A percentile compares a stretch with the other conserved stretches of the same genome.
phyloP scores from a whole-genome alignment of 2,329 filamentous ascomycete genomes.

The Exophiala oligosperma region DNA sequence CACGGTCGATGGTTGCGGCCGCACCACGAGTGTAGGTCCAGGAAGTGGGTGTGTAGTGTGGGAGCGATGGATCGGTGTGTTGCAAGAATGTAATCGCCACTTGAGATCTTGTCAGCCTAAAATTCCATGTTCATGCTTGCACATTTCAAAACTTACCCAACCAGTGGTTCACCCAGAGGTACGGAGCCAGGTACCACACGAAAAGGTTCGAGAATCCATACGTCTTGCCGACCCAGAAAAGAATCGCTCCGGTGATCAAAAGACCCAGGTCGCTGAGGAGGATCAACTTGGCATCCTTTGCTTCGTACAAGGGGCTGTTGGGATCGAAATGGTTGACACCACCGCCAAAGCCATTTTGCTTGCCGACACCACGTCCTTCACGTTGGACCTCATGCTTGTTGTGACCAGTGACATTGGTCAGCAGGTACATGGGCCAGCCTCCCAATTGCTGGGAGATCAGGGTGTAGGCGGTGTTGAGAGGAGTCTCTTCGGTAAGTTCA shows the following conservation, averaged over 20 bases:
- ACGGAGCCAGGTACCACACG: constrained; percentile 94
- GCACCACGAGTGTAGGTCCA: constrained; percentile 96
- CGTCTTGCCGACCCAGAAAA: constrained; percentile 69
- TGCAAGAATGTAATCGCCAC: constrained; percentile 97
- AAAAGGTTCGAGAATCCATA: constrained; percentile 85
- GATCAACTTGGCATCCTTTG: constrained; percentile 85
- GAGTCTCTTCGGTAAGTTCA: constrained; percentile 93
- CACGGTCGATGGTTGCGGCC: constrained; percentile 92
- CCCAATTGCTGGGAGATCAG: constrained; percentile 82
- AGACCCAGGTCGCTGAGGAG: constrained; percentile 83
- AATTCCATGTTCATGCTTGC: not conserved
- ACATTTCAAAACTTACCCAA: constrained; percentile 67
- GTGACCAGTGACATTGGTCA: constrained; percentile 93
- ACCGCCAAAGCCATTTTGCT: constrained; percentile 74
- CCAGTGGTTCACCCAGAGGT: constrained; percentile 99
- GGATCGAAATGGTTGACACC: constrained; percentile 97
- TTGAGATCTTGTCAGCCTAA: constrained; percentile 36
- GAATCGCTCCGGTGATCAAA: constrained; percentile 58
- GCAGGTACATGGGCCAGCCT: constrained; percentile 90
- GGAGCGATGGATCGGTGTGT: constrained; percentile 91
- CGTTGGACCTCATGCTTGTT: constrained; percentile 87
- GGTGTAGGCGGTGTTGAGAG: constrained; percentile 72
- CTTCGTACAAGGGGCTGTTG: constrained; percentile 84
- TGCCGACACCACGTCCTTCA: constrained; percentile 91
- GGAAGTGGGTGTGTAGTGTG: constrained; percentile 81